A percentile compares a stretch with the other conserved stretches of the same genome.
Conservation (phyloP, 768 basidiomycete genomes). For the Sarcodon sp. region DNA sequence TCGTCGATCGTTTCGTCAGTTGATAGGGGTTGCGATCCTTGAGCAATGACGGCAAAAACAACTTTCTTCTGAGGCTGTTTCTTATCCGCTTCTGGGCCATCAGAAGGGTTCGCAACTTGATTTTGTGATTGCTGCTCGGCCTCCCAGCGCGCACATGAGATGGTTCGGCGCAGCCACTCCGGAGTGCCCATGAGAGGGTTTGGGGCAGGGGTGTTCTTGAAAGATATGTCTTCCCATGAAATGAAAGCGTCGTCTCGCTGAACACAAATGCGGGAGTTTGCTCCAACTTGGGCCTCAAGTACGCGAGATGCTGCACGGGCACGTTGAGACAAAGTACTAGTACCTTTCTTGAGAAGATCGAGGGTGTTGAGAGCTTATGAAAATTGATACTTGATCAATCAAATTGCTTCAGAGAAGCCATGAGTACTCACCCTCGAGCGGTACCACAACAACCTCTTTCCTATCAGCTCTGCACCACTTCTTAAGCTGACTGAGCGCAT, state of each 20-base stretch:
- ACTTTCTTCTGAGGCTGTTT: constrained; percentile 28
- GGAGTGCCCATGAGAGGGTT: constrained; percentile 30
- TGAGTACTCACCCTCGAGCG: constrained; percentile 65
- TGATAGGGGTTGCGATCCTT: constrained; percentile 6
- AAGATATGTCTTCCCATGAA: constrained; percentile 62
- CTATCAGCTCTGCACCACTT: constrained; percentile 71
- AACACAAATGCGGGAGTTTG: constrained; percentile 69
- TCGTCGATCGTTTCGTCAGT: neutral
- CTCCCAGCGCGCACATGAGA: constrained; percentile 77
- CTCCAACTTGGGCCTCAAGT: constrained; percentile 78
- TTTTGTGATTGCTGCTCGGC: constrained; percentile 31
- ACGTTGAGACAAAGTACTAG: constrained; percentile 60
- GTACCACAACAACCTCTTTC: constrained; percentile 69
- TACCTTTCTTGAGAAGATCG: constrained; percentile 88
- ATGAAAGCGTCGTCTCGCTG: constrained; percentile 78
- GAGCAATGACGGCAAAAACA: constrained; percentile 39
- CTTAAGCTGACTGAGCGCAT: constrained; percentile 68
- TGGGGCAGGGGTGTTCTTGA: constrained; percentile 22
- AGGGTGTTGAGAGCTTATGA: constrained; percentile 77
- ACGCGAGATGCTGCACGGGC: constrained; percentile 83
- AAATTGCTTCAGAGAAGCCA: neutral
- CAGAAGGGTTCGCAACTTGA: constrained; percentile 9
- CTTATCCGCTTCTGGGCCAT: constrained; percentile 2
- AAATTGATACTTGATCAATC: constrained; percentile 5
- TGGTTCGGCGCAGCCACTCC: constrained; percentile 77